Percentiles rank a stretch among this genome's conserved stretches.
phyloP scores from a whole-genome alignment of 179 eudicot species.

The Gypsophila paniculata region DNA sequence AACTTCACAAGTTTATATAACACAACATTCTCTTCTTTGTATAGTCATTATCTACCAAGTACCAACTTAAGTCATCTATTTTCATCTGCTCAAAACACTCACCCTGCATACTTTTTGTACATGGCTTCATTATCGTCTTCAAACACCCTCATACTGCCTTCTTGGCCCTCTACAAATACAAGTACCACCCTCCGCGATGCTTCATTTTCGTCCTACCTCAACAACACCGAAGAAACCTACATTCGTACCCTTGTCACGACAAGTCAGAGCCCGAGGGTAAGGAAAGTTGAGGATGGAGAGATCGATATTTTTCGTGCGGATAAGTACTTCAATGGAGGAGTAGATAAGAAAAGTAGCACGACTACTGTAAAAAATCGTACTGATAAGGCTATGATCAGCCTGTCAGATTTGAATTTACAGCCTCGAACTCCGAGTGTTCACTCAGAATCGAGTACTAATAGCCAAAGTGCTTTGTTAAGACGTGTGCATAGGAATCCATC shows the following conservation, averaged over 20 bases:
- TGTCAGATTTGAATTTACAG: constrained; percentile 17
- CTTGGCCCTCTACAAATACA: constrained; percentile 28
- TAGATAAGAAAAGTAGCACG: constrained; percentile 18
- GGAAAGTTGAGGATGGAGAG: constrained; percentile 47
- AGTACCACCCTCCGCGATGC: constrained; percentile 30
- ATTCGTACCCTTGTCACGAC: constrained; percentile 32
- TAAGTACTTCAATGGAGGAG: constrained; percentile 63
- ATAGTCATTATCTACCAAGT: constrained; percentile 22
- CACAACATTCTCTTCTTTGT: constrained; percentile 16
- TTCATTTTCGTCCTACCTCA: constrained; percentile 52
- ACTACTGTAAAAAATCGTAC: neutral
- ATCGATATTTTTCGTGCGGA: constrained; percentile 71
- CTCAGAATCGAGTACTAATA: constrained; percentile 66
- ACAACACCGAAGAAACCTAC: constrained; percentile 35
- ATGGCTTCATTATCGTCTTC: constrained; percentile 31
- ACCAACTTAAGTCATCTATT: constrained; percentile 4
- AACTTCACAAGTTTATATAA: constrained; percentile 14
- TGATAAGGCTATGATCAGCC: neutral
- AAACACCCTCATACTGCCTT: constrained; percentile 26
- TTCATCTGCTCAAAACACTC: constrained; percentile 12
- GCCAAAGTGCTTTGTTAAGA: constrained; percentile 51
- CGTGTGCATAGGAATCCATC: constrained; percentile 28
- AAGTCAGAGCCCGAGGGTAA: constrained; percentile 20
- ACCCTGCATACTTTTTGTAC: neutral
- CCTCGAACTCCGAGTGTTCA: constrained; percentile 47